phyloP scores from a whole-genome alignment of 1,284 basidiomycete species.

The Thelephora terrestris region DNA sequence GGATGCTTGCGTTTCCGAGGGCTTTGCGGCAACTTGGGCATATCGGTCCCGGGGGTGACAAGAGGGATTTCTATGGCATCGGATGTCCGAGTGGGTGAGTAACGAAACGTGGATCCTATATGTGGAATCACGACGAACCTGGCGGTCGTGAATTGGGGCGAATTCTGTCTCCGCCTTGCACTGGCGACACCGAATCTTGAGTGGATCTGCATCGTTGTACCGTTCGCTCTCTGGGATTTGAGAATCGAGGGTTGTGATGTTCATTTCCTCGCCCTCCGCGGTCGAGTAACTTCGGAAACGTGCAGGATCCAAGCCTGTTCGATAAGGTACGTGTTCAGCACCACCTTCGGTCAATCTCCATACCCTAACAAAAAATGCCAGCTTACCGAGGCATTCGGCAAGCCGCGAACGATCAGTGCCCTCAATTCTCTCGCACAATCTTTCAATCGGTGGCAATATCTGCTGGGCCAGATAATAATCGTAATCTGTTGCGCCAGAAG shows the following conservation, averaged over 20 bases:
- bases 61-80: constrained; percentile 33
- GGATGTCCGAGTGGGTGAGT: neutral
- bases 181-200: constrained; percentile 64
- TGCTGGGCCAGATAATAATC: constrained; percentile 91
- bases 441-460: constrained; percentile 89
- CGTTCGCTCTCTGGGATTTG: constrained; percentile 84
- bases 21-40: constrained; percentile 56
- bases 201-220: constrained; percentile 66
- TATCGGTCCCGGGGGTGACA: constrained; percentile 36
- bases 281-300: constrained; percentile 48
- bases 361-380: neutral
- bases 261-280: constrained; percentile 49
- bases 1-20: constrained; percentile 53
- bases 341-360: too few relatives aligned
- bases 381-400: constrained; percentile 87
- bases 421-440: constrained; percentile 93
- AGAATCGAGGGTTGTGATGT: constrained; percentile 81
- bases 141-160: constrained; percentile 53
- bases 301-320: constrained; percentile 75
- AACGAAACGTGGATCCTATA: neutral
- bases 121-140: constrained; percentile 31
- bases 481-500: constrained; percentile 47
- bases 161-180: constrained; percentile 62
- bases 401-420: constrained; percentile 88
- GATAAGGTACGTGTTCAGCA: neutral